Base-by-base conservation (phyloP, 108 stramenopile genomes). In the Nannochloropsis granulata region DNA sequence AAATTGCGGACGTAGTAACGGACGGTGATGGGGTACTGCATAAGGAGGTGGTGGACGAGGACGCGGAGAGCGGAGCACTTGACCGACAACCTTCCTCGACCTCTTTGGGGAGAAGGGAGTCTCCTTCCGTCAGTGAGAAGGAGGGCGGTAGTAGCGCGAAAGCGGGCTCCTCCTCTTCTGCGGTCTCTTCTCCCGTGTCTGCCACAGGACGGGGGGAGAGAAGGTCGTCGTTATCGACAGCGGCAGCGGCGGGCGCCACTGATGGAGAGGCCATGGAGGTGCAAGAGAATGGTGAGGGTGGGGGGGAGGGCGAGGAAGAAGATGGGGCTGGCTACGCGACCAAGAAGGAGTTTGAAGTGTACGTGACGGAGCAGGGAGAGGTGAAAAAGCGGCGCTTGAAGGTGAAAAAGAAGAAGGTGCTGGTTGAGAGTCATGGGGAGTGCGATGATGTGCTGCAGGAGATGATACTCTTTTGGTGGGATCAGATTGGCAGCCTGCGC, bases 401-500 rank as follows among this genome's bases (percentile, higher is more conserved):
- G 25, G 44, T 78, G 14, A 83, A 82, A 44, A 82, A 80, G 23
- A 86, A 83, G 78, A 86, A 46, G 25, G 83, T 86, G 13, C 83
- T 86, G 78, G 83, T 86, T 44, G 82, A 78, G 44, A 82, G 83
- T 42, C 82, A 86, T 24, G 43, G 82, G 19, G 82, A 83, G 26
- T 44, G 44, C 12, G 86, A 86, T 24, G 19, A 78, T 19, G 86
- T 86, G 44, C 79, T 71, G n/a, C 16, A n/a, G 56, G 56, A 71
- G 56, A 71, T 71, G 56, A 71, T 71, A 10, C 0, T 71, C n/a
- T 71, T 71, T n/a, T 71, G 56, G 56, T 71, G 56, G 56, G 56
- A 71, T 71, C 16, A 71, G 56, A 71, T n/a, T n/a, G n/a, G n/a
- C 21, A 71, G 16, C 0, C n/a, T 71, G 56, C 56, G 56, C 9